These are phyloP conservation scores for Lactifluus echinatus DNA, from an alignment of 768 basidiomycete species.

Conservation along the genomic window DNA sequence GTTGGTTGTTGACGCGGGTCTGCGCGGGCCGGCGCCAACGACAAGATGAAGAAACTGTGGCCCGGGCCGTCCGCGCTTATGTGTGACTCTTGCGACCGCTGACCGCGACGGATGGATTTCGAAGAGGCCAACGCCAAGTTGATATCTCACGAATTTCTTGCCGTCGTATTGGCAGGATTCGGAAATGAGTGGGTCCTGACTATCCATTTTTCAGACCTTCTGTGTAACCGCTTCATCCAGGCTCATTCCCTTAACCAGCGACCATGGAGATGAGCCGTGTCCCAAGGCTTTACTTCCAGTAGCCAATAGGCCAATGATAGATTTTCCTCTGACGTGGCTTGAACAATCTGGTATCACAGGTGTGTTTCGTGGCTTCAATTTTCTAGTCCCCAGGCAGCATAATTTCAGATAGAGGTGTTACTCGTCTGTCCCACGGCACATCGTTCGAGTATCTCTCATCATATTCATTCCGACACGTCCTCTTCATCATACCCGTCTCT, in stretches of 20 bases:
- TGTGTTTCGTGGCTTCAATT: conserved; percentile 26
- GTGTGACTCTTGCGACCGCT: no score
- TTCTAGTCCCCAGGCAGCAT: conserved; percentile 12
- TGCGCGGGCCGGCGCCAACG: neutral
- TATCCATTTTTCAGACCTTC: neutral
- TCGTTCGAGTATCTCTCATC: conserved; percentile 67
- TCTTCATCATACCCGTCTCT: conserved; percentile 52
- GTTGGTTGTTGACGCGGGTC: neutral
- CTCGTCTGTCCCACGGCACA: conserved; percentile 78
- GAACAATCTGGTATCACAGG: conserved; percentile 82
- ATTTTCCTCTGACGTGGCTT: conserved; percentile 78
- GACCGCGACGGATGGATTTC: conserved; percentile 67
- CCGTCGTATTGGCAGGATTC: conserved; percentile 82
- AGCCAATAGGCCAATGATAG: conserved; percentile 80
- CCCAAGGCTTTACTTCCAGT: conserved; percentile 86
- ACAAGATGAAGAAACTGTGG: no score
- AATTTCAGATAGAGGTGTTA: conserved; percentile 57
- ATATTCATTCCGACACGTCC: conserved; percentile 71
- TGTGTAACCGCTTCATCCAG: conserved; percentile 31
- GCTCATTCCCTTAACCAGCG: conserved; percentile 59
- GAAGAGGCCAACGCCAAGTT: conserved; percentile 40
- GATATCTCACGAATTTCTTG: conserved; percentile 72
- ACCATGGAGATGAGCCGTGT: conserved; percentile 72
- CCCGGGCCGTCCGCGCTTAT: no score
- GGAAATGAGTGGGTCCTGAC: conserved; percentile 66